Evolutionary conservation across 2,329 filamentous ascomycete species (phyloP).

Genomic region (Pestalotiopsis sp.): DNA sequence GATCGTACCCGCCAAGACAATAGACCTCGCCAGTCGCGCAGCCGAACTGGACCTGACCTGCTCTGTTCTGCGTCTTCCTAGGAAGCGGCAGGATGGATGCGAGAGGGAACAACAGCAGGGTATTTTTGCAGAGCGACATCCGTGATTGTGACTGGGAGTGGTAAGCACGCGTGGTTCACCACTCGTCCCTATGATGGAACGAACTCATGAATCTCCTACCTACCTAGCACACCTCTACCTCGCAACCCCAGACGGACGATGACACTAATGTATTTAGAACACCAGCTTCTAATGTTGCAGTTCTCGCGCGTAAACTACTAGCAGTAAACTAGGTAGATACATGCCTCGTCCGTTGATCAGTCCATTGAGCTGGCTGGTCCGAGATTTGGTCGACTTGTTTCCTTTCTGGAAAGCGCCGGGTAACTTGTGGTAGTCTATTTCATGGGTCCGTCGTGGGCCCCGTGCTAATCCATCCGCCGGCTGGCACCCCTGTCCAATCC

Average conservation of each 20-base stretch:
- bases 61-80: background rate
- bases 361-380: background rate
- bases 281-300: background rate
- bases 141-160: background rate
- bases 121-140: background rate
- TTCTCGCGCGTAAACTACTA: background rate
- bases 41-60: background rate
- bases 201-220: no score
- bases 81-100: background rate
- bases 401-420: background rate
- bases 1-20: constrained; percentile 14
- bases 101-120: background rate
- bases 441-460: constrained; percentile 11
- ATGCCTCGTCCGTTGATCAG: background rate
- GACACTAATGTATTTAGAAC: no score
- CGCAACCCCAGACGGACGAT: no score
- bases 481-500: background rate
- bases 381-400: background rate
- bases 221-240: no score
- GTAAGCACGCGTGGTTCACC: background rate
- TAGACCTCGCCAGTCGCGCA: constrained; percentile 5
- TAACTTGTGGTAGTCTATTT: constrained; percentile 8
- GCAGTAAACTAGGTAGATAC: background rate
- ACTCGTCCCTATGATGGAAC: background rate
- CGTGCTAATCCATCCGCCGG: background rate